Base-by-base conservation (phyloP, 2,329 filamentous ascomycete genomes). In the Tolypocladium ophioglossoides region DNA sequence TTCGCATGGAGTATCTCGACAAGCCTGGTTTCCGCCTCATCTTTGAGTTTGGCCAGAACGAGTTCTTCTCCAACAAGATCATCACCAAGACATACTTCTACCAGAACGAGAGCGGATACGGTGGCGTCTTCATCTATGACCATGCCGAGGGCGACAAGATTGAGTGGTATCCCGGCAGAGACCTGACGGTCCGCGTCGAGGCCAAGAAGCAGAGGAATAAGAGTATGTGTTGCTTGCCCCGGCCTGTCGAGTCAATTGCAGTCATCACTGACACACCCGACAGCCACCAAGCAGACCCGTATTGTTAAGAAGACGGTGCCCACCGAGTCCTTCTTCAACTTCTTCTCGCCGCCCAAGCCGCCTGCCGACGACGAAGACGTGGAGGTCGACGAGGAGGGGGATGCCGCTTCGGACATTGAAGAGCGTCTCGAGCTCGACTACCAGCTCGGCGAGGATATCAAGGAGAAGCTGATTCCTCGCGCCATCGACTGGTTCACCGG, bases 121-220 rank as follows among this genome's bases (percentile, higher is more conserved):
- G 92, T 63, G 95, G 94, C 63, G 95, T 99, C 73, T 99, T 97
- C 76, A 97, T 99, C 74, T 99, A 99, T 71, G 94, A 99, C 71
- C 94, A 99, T 70, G 94, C 95, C 55, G 92, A 99, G 72, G 94
- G 95, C 61, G 89, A 96, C 71, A 94, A 95, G 80, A 95, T 99
- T 66, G 87, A 96, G 64, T 99, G 94, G 94, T 94, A 95, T 76
- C 77, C 85, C 11, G 87, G 87, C 66, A 91, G 95, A 74, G 94
- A 99, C 68, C 78, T 99, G 64, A 99, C 94, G 48, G 88, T 97
- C 61, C 86, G 89, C 62, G 78, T 97, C 57, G 94, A 99, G 80
- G 95, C 90, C 80, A 99, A 99, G 84, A 99, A 99, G 82, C 94
- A 99, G 78, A 84, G 94, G 61, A 99, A 99, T 78, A 99, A 97